Conservation (phyloP, 2,329 filamentous ascomycete species). For the Coniella vitis region DNA sequence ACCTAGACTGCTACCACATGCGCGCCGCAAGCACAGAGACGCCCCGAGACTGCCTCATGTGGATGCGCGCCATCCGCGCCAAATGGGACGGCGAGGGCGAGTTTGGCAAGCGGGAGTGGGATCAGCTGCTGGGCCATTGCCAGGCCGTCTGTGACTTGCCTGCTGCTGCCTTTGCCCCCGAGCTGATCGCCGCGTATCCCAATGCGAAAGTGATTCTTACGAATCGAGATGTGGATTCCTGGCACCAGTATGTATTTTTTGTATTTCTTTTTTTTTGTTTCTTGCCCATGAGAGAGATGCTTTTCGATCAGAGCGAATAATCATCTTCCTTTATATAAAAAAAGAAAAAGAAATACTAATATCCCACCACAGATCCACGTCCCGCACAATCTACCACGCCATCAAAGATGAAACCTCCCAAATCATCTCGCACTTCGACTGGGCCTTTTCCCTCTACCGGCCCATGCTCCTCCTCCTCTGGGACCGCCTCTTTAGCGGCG, state of each 20-base stretch:
- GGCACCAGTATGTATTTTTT: conserved; percentile 28
- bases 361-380: conserved; percentile 13
- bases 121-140: conserved; percentile 36
- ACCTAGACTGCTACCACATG: conserved; percentile 16
- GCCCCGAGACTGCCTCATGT: conserved; percentile 18
- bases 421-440: conserved; percentile 15
- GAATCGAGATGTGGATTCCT: conserved; percentile 32
- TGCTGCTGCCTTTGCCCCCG: conserved; percentile 29
- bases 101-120: conserved; percentile 35
- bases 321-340: too few relatives aligned
- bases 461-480: conserved; percentile 15
- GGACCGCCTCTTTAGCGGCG: conserved; percentile 14
- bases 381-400: conserved; percentile 12
- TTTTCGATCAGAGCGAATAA: too few relatives aligned
- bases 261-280: neutral
- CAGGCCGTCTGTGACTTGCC: conserved; percentile 23
- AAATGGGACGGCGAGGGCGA: conserved; percentile 20
- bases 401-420: conserved; percentile 11
- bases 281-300: too few relatives aligned
- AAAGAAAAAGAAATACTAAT: too few relatives aligned
- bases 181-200: conserved; percentile 40
- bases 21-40: conserved; percentile 15
- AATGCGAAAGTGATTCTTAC: conserved; percentile 42
- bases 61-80: conserved; percentile 21
- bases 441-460: conserved; percentile 14